Conservation (phyloP, 2,329 filamentous ascomycete genomes). For the Paradendryphiella salina region DNA sequence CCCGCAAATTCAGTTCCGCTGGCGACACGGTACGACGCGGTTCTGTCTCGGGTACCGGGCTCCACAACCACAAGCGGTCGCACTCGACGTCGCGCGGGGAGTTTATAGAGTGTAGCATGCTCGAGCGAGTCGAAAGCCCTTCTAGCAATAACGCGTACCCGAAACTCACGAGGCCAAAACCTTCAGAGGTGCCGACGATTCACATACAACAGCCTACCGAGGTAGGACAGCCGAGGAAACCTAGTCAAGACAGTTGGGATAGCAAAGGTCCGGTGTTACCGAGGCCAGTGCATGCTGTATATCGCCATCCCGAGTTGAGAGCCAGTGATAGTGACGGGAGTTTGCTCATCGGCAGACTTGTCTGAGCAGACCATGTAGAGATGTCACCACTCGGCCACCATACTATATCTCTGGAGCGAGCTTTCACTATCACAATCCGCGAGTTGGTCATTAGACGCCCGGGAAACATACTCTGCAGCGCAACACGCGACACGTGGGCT, state of each 20-base stretch:
- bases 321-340: conserved; percentile 21
- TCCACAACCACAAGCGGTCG: conserved; percentile 15
- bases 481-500: too few relatives aligned
- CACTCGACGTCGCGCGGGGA: conserved; percentile 22
- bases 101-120: conserved; percentile 24
- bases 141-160: conserved; percentile 2
- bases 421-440: not conserved
- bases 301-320: conserved; percentile 14
- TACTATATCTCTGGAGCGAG: not conserved
- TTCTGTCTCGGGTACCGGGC: conserved; percentile 12
- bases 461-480: too few relatives aligned
- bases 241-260: conserved; percentile 25
- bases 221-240: conserved; percentile 22
- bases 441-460: too few relatives aligned
- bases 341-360: conserved; percentile 24
- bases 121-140: conserved; percentile 3
- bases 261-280: conserved; percentile 25
- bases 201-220: conserved; percentile 31
- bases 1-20: conserved; percentile 29
- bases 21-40: conserved; percentile 20
- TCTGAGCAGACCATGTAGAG: conserved; percentile 8
- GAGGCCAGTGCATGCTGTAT: conserved; percentile 20
- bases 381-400: not conserved
- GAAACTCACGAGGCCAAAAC: conserved; percentile 11
- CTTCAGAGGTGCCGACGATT: conserved; percentile 25